Evolutionary conservation across 306 rosid genomes (phyloP), one percentile per base, ranked within the genome.

Genomic region (Quercus dentata): DNA sequence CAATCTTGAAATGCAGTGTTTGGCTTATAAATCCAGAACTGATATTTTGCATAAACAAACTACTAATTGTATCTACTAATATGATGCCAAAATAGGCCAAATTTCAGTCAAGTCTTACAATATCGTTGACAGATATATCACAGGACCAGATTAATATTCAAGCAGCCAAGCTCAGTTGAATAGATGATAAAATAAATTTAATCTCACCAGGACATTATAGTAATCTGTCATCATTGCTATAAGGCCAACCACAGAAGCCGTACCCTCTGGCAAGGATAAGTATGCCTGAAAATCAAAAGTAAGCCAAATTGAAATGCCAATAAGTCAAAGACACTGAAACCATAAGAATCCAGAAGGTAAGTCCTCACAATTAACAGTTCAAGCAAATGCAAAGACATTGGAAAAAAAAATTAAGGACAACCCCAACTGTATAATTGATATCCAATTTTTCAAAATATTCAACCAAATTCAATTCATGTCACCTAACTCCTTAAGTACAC

Each of bases 181-280:
- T 59, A 62, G 64, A 68, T 71, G 4, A 68, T 62, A 78, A 20
- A 10, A 68, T 17, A 41, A 73, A 49, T 61, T 41, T 56, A 58
- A 61, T 78, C 90, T 84, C 83, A 93, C 97, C 92, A 89, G 77
- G 74, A 88, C 92, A 80, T 88, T 89, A 85, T 91, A 93, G 83
- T 93, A 93, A 81, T 91, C 97, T n/a, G 92, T 88, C 97, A 91
- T 89, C 97, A 88, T 87, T 27, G 94, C 97, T 74, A 78, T 87
- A 69, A 93, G 91, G 81, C 97, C 97, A 83, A 93, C 90, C 20
- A 91, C 94, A 58, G 97, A 91, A 78, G 97, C 97, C 30, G 90
- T 84, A 49, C 97, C 97, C 80, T 93, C 97, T 74, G 97, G 97
- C 76, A 93, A 83, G 75, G 97, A 91, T 73, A 93, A 84, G 87